Evolutionary conservation across 2,329 filamentous ascomycete genomes (phyloP).

Genomic region (Alternaria conjuncta): DNA sequence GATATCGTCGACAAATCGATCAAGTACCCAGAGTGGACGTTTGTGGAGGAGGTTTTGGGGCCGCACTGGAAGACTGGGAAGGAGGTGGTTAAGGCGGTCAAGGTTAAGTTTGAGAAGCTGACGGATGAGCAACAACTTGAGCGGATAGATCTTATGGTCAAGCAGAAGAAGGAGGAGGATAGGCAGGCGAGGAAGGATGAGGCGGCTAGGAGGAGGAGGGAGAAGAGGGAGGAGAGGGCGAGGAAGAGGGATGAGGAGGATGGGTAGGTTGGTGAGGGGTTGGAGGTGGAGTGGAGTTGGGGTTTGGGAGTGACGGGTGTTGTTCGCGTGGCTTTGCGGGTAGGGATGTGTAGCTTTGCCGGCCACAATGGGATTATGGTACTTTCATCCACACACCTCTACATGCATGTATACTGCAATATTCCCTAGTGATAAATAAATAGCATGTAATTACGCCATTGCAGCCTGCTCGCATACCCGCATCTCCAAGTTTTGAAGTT

Average conservation of each 20-base stretch:
- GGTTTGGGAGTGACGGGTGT: neutral
- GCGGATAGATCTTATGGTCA: neutral
- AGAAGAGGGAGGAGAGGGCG: neutral
- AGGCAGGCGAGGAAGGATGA: neutral
- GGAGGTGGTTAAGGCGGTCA: neutral
- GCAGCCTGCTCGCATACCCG: too few species aligned
- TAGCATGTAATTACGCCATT: too few species aligned
- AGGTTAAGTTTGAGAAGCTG: neutral
- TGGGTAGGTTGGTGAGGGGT: neutral
- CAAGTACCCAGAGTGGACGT: neutral
- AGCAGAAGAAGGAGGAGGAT: neutral
- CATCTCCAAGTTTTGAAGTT: neutral
- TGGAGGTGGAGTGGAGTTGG: neutral
- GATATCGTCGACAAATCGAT: neutral
- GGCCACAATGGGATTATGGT: fast-evolving
- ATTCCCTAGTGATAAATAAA: too few species aligned
- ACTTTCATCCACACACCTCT: too few species aligned
- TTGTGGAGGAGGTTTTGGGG: neutral
- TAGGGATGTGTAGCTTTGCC: too few species aligned
- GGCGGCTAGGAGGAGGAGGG: neutral
- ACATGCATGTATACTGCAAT: too few species aligned
- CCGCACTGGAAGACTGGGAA: neutral
- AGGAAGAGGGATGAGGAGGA: neutral
- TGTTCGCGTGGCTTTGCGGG: neutral
- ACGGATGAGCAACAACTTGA: neutral